Percentiles rank a stretch among this genome's conserved stretches.
phyloP scores from a whole-genome alignment of 2,329 filamentous ascomycete genomes.

The Penicillium sp. region DNA sequence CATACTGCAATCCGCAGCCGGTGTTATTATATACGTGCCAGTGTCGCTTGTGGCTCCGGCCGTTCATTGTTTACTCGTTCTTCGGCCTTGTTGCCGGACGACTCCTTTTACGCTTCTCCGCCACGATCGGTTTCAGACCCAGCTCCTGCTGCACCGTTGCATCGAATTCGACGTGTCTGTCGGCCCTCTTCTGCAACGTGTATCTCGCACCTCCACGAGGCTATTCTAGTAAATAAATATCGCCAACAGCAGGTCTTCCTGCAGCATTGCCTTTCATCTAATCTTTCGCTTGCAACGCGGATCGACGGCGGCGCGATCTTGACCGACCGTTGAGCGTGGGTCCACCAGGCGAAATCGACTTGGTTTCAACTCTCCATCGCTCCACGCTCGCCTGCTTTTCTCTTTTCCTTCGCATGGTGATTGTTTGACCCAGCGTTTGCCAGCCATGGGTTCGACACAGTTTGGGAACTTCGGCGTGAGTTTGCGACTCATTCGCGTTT shows the following conservation, averaged over 20 bases:
- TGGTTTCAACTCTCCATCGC: constrained; percentile 20
- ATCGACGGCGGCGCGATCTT: constrained; percentile 32
- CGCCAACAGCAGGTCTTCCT: not conserved
- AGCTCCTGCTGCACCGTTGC: constrained; percentile 9
- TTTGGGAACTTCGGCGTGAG: constrained; percentile 65
- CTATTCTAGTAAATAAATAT: constrained; percentile 1
- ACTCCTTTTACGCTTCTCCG: constrained; percentile 1
- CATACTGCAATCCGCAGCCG: not conserved
- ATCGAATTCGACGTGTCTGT: constrained; percentile 16
- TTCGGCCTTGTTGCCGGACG: not conserved
- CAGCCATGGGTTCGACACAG: constrained; percentile 57
- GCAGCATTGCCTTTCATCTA: constrained; percentile 13
- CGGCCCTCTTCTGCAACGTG: constrained; percentile 7
- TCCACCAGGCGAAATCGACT: constrained; percentile 27
- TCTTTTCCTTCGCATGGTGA: constrained; percentile 20
- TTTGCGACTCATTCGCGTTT: constrained; percentile 18
- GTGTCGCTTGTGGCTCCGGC: not conserved
- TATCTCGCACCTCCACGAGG: constrained; percentile 1
- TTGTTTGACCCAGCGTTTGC: constrained; percentile 16
- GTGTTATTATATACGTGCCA: not conserved
- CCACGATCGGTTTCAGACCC: constrained; percentile 12
- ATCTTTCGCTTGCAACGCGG: constrained; percentile 14
- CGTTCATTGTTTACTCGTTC: constrained; percentile 2
- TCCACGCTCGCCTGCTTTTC: constrained; percentile 12
- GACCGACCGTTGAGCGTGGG: constrained; percentile 30